Evolutionary conservation across 2,329 filamentous ascomycete genomes (phyloP).

Genomic region (Ascochyta fabae): DNA sequence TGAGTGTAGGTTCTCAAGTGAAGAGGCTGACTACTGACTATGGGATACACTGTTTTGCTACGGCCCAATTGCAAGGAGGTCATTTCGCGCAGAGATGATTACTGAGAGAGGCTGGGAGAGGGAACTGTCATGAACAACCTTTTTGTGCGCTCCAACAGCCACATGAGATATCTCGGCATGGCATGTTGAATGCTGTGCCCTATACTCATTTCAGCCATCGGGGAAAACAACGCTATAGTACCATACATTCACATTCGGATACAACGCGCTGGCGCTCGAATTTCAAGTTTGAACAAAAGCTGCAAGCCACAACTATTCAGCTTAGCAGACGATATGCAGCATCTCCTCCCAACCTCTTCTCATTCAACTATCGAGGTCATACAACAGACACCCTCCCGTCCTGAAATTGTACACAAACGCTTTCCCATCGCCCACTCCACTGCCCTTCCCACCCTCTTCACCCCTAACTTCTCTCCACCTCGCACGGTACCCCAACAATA

Average conservation of each 20-base stretch:
- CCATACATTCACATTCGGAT: neutral
- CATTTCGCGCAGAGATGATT: constrained; percentile 84
- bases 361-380: constrained; percentile 67
- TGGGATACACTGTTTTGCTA: constrained; percentile 41
- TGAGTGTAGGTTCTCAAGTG: constrained; percentile 57
- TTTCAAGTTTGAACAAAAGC: neutral
- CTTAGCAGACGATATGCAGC: neutral
- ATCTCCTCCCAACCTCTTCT: neutral
- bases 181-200: neutral
- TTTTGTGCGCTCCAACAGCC: neutral
- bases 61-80: constrained; percentile 74
- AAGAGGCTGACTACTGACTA: constrained; percentile 14
- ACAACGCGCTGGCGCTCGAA: neutral
- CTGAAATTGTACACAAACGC: constrained; percentile 93
- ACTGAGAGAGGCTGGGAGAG: constrained; percentile 59
- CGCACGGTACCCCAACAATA: constrained; percentile 69
- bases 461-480: constrained; percentile 58
- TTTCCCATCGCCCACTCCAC: constrained; percentile 61
- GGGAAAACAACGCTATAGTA: neutral
- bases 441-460: constrained; percentile 43
- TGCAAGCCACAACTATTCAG: neutral
- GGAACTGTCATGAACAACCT: neutral
- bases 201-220: neutral
- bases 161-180: neutral
- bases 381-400: constrained; percentile 82